A percentile compares a stretch with the other conserved stretches of the same genome.
These are phyloP conservation scores for Trichoderma pleuroti DNA, from an alignment of 2,329 filamentous ascomycete genomes.

Conservation along the genomic window DNA sequence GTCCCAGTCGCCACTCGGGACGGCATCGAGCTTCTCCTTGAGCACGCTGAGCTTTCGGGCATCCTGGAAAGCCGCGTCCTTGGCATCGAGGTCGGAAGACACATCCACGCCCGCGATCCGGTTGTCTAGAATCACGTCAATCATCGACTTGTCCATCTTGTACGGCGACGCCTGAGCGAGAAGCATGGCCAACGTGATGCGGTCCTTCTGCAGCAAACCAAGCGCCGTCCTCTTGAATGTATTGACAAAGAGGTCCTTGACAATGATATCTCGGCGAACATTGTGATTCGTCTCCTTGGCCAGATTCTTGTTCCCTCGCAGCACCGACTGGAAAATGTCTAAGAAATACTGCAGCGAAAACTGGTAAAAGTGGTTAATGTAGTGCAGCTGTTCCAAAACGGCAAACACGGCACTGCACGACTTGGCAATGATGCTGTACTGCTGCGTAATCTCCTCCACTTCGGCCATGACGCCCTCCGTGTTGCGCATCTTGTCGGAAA, in stretches of 20 bases:
- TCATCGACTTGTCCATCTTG: conserved; percentile 84
- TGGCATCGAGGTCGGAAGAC: conserved; percentile 62
- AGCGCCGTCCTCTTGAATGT: conserved; percentile 92
- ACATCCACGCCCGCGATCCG: conserved; percentile 73
- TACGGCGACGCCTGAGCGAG: conserved; percentile 95
- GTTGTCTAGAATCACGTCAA: conserved; percentile 82
- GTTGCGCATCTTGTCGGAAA: conserved; percentile 91
- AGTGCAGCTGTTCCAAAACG: conserved; percentile 92
- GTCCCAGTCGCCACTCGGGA: conserved; percentile 67
- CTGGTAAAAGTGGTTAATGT: conserved; percentile 98
- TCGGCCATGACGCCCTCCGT: conserved; percentile 98
- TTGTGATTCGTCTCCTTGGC: conserved; percentile 70
- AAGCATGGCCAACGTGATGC: conserved; percentile 90
- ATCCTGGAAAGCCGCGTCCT: conserved; percentile 64
- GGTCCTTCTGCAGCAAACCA: conserved; percentile 87
- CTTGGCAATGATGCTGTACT: conserved; percentile 89
- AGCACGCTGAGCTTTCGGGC: conserved; percentile 69
- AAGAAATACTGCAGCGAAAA: conserved; percentile 98
- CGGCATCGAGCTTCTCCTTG: conserved; percentile 64
- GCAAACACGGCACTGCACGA: conserved; percentile 98
- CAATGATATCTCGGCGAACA: conserved; percentile 79
- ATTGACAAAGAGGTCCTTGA: conserved; percentile 85
- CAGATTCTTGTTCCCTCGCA: conserved; percentile 74
- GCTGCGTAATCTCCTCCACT: conserved; percentile 89
- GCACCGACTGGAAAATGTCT: conserved; percentile 91